Conservation (phyloP, 768 basidiomycete genomes). For the Collybiopsis confluens region DNA sequence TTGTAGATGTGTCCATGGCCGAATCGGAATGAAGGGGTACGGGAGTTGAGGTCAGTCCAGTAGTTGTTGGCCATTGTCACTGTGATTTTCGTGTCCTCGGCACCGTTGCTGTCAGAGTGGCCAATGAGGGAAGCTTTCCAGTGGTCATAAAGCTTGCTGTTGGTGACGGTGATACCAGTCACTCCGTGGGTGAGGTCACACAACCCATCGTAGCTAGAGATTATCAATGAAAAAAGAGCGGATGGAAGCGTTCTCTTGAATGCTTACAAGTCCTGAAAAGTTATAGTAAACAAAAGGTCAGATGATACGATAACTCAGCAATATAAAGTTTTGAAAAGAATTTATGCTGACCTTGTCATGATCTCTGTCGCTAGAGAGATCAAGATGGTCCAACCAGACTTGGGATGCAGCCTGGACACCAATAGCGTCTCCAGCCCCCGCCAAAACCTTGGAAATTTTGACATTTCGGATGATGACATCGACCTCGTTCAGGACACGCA, state of each 20-base stretch:
- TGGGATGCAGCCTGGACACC: constrained; percentile 35
- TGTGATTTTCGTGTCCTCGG: constrained; percentile 32
- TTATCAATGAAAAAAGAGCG: background rate
- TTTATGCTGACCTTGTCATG: constrained; percentile 33
- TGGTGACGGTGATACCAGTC: constrained; percentile 37
- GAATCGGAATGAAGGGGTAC: constrained; percentile 43
- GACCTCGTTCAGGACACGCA: constrained; percentile 35
- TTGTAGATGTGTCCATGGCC: constrained; percentile 44
- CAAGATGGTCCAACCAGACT: constrained; percentile 44
- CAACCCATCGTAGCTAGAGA: constrained; percentile 38
- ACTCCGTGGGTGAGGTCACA: constrained; percentile 42
- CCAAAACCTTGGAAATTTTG: constrained; percentile 45
- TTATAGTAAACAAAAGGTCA: background rate
- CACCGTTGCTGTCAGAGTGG: constrained; percentile 38
- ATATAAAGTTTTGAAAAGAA: no score
- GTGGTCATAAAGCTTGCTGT: constrained; percentile 34
- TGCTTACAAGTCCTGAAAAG: constrained; percentile 26
- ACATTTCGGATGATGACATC: constrained; percentile 49
- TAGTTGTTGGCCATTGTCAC: constrained; percentile 42
- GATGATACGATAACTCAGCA: background rate
- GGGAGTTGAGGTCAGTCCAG: constrained; percentile 35
- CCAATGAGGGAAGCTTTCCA: constrained; percentile 43
- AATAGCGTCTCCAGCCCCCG: constrained; percentile 40
- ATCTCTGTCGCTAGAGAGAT: constrained; percentile 40
- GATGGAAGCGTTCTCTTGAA: background rate